Percentiles rank a stretch among this genome's conserved stretches.
These are phyloP conservation scores for Sporisorium sorghi DNA, from an alignment of 1,284 basidiomycete species.

Conservation along the genomic window DNA sequence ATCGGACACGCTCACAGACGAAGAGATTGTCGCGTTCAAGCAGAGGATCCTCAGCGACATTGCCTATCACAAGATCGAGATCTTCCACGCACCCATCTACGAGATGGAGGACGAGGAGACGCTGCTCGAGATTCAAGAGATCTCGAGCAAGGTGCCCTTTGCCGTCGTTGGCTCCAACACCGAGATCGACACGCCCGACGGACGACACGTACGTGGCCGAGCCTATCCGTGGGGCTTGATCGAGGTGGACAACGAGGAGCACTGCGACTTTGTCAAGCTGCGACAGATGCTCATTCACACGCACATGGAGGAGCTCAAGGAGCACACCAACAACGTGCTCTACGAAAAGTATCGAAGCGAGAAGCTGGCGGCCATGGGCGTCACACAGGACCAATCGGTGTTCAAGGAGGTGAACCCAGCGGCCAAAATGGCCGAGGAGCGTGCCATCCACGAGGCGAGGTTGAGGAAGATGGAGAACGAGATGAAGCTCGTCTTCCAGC, in stretches of 20 bases:
- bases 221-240: constrained; percentile 69
- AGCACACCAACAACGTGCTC: constrained; percentile 64
- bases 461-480: constrained; percentile 69
- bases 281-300: constrained; percentile 69
- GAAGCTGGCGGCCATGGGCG: constrained; percentile 65
- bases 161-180: constrained; percentile 67
- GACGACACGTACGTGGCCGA: constrained; percentile 65
- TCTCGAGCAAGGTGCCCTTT: constrained; percentile 66
- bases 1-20: constrained; percentile 67
- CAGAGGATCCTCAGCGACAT: constrained; percentile 66
- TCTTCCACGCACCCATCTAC: constrained; percentile 65
- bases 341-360: constrained; percentile 68
- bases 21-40: constrained; percentile 65
- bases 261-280: constrained; percentile 69
- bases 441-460: constrained; percentile 68
- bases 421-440: constrained; percentile 68
- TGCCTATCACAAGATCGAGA: constrained; percentile 67
- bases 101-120: constrained; percentile 68
- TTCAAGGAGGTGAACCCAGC: constrained; percentile 67
- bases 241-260: constrained; percentile 68
- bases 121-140: constrained; percentile 66
- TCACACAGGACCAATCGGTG: constrained; percentile 67
- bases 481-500: constrained; percentile 69
- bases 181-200: constrained; percentile 66
- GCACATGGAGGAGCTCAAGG: constrained; percentile 69